Percentiles rank a stretch among this genome's conserved stretches.
Conservation (phyloP, 257 asterid species). For the Capsicum chinense region DNA sequence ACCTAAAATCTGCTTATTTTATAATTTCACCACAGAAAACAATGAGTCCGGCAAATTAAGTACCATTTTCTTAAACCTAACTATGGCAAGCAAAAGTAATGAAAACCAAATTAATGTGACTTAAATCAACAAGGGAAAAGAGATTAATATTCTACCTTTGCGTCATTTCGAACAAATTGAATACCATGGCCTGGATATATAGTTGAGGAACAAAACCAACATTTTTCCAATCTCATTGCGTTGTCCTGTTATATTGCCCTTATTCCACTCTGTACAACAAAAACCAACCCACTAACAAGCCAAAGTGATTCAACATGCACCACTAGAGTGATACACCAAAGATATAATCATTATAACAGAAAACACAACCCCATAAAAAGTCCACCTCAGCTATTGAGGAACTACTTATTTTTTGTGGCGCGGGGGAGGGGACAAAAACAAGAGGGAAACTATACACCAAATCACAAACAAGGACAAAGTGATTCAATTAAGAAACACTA, state of each 20-base stretch:
- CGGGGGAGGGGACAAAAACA: too few species aligned
- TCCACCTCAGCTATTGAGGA: too few species aligned
- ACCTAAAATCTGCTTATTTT: not conserved
- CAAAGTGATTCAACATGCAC: not conserved
- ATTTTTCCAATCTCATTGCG: slow-evolving; percentile 88
- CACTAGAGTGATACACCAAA: not conserved
- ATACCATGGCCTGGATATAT: slow-evolving; percentile 89
- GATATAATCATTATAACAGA: too few species aligned
- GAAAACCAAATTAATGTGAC: not conserved
- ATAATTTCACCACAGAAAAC: not conserved
- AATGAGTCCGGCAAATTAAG: not conserved
- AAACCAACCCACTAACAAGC: not conserved
- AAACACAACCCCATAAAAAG: too few species aligned
- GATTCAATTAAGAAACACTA: too few species aligned
- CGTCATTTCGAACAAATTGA: slow-evolving; percentile 88
- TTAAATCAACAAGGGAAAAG: not conserved
- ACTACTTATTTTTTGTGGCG: too few species aligned
- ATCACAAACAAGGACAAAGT: too few species aligned
- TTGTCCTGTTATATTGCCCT: slow-evolving; percentile 11
- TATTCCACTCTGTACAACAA: not conserved
- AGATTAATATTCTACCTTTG: slow-evolving; percentile 55
- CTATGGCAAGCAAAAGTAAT: not conserved
- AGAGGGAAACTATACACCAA: too few species aligned
- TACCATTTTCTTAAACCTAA: too few species aligned
- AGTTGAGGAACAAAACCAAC: slow-evolving; percentile 93